Percentiles rank a stretch among this genome's conserved stretches.
These are phyloP conservation scores for Aspergillus tanneri DNA, from an alignment of 2,329 filamentous ascomycete species.

Conservation along the genomic window DNA sequence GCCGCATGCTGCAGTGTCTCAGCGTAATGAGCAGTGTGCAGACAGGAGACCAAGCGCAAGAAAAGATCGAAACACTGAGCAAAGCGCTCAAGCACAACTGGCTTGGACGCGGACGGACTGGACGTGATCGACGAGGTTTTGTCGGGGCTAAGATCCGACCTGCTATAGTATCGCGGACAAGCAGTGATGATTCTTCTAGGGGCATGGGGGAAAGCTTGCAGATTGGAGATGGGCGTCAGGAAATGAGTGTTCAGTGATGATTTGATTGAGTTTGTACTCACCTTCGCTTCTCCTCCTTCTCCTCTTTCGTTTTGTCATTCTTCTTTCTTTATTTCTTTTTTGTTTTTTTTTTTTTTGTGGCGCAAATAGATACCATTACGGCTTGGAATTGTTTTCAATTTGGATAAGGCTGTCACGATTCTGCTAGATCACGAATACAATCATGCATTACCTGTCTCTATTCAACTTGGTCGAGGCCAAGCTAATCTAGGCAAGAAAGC, in stretches of 20 bases:
- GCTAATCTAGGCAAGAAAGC: too few relatives aligned
- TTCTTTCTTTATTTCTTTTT: slow-evolving; percentile 6
- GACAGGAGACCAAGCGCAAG: slow-evolving; percentile 69
- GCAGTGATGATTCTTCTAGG: slow-evolving; percentile 28
- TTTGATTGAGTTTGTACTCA: too few relatives aligned
- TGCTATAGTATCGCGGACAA: slow-evolving; percentile 27
- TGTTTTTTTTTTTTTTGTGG: slow-evolving; percentile 15
- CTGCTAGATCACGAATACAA: not conserved
- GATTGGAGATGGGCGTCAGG: slow-evolving; percentile 26
- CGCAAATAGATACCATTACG: slow-evolving; percentile 18
- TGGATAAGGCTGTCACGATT: not conserved
- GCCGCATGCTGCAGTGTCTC: slow-evolving; percentile 93
- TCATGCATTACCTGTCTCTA: not conserved
- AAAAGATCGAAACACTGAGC: slow-evolving; percentile 77
- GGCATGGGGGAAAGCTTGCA: slow-evolving; percentile 18
- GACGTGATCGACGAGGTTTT: slow-evolving; percentile 83
- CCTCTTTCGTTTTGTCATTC: slow-evolving; percentile 8
- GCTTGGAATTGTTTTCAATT: slow-evolving; percentile 3
- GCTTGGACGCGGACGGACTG: slow-evolving; percentile 85
- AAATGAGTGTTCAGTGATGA: slow-evolving; percentile 32
- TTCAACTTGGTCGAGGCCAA: too few relatives aligned
- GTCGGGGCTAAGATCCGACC: slow-evolving; percentile 64
- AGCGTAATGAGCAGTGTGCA: slow-evolving; percentile 80
- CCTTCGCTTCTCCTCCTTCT: too few relatives aligned
- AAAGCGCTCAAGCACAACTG: slow-evolving; percentile 94